Evolutionary conservation across 2,329 filamentous ascomycete genomes (phyloP).

Genomic region (Colletotrichum spaethianum): DNA sequence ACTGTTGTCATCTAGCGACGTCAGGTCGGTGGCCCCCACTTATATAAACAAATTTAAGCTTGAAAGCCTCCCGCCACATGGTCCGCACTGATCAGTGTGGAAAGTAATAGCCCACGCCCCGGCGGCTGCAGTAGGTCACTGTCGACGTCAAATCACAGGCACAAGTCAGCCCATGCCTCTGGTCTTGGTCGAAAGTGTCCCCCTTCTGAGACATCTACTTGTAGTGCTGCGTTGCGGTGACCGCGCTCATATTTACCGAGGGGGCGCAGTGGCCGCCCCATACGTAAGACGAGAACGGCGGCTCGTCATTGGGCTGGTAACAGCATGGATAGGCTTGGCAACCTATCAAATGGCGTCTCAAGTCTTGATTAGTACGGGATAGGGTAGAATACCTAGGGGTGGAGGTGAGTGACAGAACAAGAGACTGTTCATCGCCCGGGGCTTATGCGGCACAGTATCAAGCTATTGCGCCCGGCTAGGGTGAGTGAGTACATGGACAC

Average conservation of each 20-base stretch:
- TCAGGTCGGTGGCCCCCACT: neutral
- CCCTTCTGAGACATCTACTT: neutral
- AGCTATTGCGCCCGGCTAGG: constrained; percentile 11
- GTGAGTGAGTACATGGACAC: neutral
- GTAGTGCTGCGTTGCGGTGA: no score
- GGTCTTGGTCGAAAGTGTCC: neutral
- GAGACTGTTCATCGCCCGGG: neutral
- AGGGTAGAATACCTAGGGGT: neutral
- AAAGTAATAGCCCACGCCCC: neutral
- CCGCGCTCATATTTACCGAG: neutral
- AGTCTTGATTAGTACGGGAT: neutral
- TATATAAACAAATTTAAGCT: neutral
- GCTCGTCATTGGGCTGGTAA: neutral
- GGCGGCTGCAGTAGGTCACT: neutral
- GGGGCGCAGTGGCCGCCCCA: neutral
- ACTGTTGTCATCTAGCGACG: neutral
- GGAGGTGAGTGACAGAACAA: neutral
- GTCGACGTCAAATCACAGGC: neutral
- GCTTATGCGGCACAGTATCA: constrained; percentile 27
- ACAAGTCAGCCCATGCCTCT: neutral
- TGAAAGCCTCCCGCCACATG: neutral
- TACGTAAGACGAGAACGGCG: neutral
- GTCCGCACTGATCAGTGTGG: neutral
- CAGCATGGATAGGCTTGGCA: neutral
- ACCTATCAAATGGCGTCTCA: no score